phyloP scores from a whole-genome alignment of 257 asterid genomes.

The Haberlea rhodopensis region DNA sequence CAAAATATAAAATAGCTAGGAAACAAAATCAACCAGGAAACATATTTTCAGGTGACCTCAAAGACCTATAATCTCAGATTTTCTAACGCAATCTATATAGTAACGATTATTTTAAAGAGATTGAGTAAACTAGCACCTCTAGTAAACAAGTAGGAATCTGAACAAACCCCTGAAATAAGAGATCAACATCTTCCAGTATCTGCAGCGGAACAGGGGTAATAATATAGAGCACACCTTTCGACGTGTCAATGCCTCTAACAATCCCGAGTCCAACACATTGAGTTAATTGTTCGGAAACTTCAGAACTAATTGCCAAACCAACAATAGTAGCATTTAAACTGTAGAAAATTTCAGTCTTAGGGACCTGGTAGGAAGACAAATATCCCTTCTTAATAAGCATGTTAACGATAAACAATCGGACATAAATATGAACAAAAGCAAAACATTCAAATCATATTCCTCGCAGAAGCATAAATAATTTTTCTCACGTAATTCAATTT shows the following conservation, averaged over 20 bases:
- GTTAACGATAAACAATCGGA: slow-evolving; percentile 3
- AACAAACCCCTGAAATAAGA: slow-evolving; percentile 77
- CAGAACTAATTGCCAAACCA: slow-evolving; percentile 72
- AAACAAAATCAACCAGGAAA: neutral
- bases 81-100: neutral
- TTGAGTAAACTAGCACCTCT: slow-evolving; percentile 46
- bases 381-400: slow-evolving; percentile 1
- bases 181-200: slow-evolving; percentile 70
- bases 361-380: slow-evolving; percentile 51
- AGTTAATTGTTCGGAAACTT: slow-evolving; percentile 48
- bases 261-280: slow-evolving; percentile 92
- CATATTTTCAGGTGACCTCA: neutral
- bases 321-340: slow-evolving; percentile 88
- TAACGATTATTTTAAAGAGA: neutral
- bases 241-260: slow-evolving; percentile 77
- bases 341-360: slow-evolving; percentile 60
- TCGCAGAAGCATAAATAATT: neutral
- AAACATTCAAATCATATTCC: slow-evolving; percentile 5
- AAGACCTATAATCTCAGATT: neutral
- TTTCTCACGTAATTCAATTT: neutral
- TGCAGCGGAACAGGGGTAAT: slow-evolving; percentile 78
- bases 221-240: slow-evolving; percentile 50
- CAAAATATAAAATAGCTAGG: neutral
- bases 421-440: slow-evolving; percentile 7
- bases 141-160: slow-evolving; percentile 72